Evolutionary conservation across 495 filamentous ascomycete species (phyloP).

Genomic region (Clohesyomyces aquaticus): DNA sequence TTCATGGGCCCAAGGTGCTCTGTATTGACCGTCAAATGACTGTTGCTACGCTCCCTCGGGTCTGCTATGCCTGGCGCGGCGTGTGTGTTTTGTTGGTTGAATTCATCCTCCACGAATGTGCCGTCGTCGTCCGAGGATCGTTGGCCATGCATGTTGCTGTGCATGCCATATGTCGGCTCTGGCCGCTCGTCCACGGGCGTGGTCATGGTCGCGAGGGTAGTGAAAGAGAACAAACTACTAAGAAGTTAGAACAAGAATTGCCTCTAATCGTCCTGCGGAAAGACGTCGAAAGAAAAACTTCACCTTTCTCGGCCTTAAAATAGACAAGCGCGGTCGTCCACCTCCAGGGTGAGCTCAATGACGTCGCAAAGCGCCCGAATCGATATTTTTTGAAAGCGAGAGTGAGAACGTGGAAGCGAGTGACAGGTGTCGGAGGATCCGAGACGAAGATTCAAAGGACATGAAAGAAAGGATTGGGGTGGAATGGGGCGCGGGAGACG

Average conservation of each 20-base stretch:
- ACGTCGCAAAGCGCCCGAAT: conserved; percentile 7
- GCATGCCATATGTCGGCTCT: conserved; percentile 46
- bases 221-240: no score
- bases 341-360: conserved; percentile 11
- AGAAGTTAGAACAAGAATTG: no score
- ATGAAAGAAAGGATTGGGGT: background rate
- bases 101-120: conserved; percentile 32
- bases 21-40: conserved; percentile 35
- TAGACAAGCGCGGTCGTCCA: background rate
- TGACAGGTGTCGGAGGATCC: background rate
- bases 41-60: conserved; percentile 11
- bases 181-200: conserved; percentile 56
- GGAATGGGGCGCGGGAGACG: background rate
- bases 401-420: conserved; percentile 4
- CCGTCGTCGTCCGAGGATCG: conserved; percentile 37
- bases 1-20: conserved; percentile 46
- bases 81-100: conserved; percentile 15
- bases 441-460: background rate
- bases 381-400: background rate
- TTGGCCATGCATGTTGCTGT: conserved; percentile 28
- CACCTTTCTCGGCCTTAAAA: background rate
- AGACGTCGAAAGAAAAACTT: background rate
- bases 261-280: no score
- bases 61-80: background rate
- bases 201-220: conserved; percentile 52